These are phyloP conservation scores for Paxillus ammoniavirescens DNA, from an alignment of 768 basidiomycete genomes.

Conservation along the genomic window DNA sequence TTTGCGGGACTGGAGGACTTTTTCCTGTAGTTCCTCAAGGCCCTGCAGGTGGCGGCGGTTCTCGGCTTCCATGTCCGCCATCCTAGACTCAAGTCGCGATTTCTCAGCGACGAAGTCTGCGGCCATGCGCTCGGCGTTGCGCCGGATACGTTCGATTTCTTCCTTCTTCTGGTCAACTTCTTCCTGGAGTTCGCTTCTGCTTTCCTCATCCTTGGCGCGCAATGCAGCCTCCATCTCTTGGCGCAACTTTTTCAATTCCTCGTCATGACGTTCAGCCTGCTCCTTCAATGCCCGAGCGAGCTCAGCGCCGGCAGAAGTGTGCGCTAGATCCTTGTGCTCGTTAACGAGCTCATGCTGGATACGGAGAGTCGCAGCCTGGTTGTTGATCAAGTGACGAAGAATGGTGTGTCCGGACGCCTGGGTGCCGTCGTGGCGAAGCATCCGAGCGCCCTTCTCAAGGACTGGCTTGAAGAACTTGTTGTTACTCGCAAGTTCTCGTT, in stretches of 20 bases:
- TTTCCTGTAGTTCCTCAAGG: constrained; percentile 26
- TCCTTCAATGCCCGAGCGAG: constrained; percentile 48
- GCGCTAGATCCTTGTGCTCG: constrained; percentile 43
- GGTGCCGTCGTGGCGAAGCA: constrained; percentile 43
- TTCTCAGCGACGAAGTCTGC: constrained; percentile 40
- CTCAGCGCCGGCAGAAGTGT: constrained; percentile 55
- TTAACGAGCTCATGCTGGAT: constrained; percentile 59
- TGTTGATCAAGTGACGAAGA: constrained; percentile 41
- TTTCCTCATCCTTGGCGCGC: constrained; percentile 45
- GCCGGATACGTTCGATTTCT: constrained; percentile 43
- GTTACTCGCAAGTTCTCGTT: constrained; percentile 41
- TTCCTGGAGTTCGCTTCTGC: constrained; percentile 41
- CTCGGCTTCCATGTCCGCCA: constrained; percentile 27
- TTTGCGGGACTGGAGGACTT: constrained; percentile 26
- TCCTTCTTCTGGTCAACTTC: constrained; percentile 42
- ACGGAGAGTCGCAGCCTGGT: constrained; percentile 41
- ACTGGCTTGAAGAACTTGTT: constrained; percentile 52
- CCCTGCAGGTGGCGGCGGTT: constrained; percentile 13
- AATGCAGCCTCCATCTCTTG: constrained; percentile 47
- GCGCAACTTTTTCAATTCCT: constrained; percentile 47
- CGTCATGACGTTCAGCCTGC: constrained; percentile 43
- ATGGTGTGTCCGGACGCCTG: constrained; percentile 41
- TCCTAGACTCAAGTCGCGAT: constrained; percentile 28
- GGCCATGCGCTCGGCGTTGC: constrained; percentile 40
- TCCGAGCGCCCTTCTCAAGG: constrained; percentile 45